Base-by-base conservation (phyloP, 106 monocot species). In the Acorus calamus region DNA sequence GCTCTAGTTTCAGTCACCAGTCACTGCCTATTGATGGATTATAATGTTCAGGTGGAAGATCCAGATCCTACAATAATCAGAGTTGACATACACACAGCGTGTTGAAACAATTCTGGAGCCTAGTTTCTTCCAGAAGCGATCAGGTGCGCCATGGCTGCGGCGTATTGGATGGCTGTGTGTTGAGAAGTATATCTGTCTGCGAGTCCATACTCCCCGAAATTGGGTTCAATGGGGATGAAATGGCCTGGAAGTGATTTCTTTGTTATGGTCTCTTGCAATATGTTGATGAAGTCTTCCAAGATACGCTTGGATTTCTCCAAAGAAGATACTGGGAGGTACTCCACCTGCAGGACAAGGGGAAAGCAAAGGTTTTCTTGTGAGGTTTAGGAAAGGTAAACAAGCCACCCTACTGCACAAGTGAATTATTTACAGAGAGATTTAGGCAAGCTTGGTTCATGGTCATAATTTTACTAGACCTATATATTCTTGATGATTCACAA, bases 91-190 rank as follows among this genome's bases (percentile, higher is more conserved):
- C 28, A 28, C 28, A 28, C 28, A 28, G 28, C 28, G 28, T 28
- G 28, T 28, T 28, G 28, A 28, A 28, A 28, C 28, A 1, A 28
- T 28, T 28, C 0, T 28, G 28, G 28, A 28, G 28, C 28, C 74
- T 84, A 80, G 13, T 68, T 76, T 76, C 85, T 80, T 2, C 72
- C 84, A 11, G 77, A 75, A 50, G 96, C 80, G 66, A 98, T 91
- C 6, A 91, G 80, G 65, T 98, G 91, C 3, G 75, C 69, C 74
- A 98, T 82, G 60, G 87, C 83, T 50, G 73, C 72, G 2, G 83
- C 91, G 57, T 91, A 98, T 56, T 91, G 96, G 44, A 98, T 77
- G 0, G 91, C 87, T 2, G 91, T 98, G 72, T 98, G 96, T 52
- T 77, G 90, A 48, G 82, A 76, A 61, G 87, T 75, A 65, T 91